Evolutionary conservation across 805 yeast species (phyloP).

Genomic region (Allodekkera sacchari): DNA sequence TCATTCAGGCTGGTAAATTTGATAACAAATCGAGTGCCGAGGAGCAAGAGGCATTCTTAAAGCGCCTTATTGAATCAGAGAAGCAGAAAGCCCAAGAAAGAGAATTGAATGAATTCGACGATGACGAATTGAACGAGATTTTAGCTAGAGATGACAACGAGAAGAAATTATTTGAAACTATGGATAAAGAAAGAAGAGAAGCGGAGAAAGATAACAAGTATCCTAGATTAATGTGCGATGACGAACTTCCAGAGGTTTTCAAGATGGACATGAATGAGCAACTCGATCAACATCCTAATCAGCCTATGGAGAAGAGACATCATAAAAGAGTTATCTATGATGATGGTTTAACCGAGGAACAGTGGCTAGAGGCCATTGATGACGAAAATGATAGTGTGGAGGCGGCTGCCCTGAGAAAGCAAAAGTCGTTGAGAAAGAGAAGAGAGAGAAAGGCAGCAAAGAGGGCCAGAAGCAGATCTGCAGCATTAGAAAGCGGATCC

Average conservation of each 20-base stretch:
- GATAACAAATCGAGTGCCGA: constrained; percentile 81
- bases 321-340: constrained; percentile 54
- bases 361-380: constrained; percentile 74
- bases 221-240: constrained; percentile 52
- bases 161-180: constrained; percentile 40
- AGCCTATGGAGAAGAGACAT: constrained; percentile 54
- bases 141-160: constrained; percentile 65
- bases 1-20: constrained; percentile 86
- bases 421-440: constrained; percentile 33
- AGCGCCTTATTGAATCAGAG: constrained; percentile 65
- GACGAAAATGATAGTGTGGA: constrained; percentile 59
- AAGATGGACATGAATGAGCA: constrained; percentile 47
- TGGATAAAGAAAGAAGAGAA: constrained; percentile 49
- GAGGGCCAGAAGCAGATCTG: constrained; percentile 10
- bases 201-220: constrained; percentile 25
- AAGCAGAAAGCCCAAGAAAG: constrained; percentile 33
- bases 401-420: constrained; percentile 48
- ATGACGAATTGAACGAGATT: constrained; percentile 64
- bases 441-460: constrained; percentile 22
- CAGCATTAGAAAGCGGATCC: constrained; percentile 2
- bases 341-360: constrained; percentile 67
- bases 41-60: constrained; percentile 75
- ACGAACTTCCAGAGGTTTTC: constrained; percentile 76
- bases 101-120: constrained; percentile 46
- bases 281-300: constrained; percentile 31